phyloP scores from a whole-genome alignment of 306 rosid genomes.

The Prosopis cineraria region DNA sequence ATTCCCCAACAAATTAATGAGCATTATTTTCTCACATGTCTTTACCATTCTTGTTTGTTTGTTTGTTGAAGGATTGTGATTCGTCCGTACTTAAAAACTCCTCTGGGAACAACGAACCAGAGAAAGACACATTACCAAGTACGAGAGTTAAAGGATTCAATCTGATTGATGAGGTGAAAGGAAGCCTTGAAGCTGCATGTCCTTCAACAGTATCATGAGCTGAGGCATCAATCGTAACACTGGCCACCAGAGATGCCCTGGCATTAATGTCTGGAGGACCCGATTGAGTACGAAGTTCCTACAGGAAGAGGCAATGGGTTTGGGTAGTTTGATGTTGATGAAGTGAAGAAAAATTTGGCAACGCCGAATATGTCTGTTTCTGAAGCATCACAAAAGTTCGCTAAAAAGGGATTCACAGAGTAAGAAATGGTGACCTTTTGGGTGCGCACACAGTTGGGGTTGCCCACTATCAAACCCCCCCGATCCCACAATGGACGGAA shows the following conservation, averaged over 20 bases:
- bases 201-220: background rate
- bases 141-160: background rate
- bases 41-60: background rate
- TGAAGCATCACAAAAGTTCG: background rate
- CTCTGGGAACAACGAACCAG: background rate
- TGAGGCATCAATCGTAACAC: background rate
- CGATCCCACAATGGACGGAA: slow-evolving; percentile 60
- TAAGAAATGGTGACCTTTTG: slow-evolving; percentile 23
- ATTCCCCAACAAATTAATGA: background rate
- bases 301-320: background rate
- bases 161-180: background rate
- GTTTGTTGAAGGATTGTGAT: background rate
- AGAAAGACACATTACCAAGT: too few species aligned
- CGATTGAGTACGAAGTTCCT: background rate
- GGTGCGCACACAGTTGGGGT: slow-evolving; percentile 66
- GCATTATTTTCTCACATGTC: background rate
- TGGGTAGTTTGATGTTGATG: background rate
- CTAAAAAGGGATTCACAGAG: background rate
- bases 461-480: slow-evolving; percentile 36
- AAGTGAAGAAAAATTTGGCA: background rate
- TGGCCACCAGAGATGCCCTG: background rate
- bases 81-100: background rate
- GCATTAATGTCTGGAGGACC: background rate
- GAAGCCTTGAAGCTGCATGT: background rate
- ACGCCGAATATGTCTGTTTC: background rate